Base-by-base conservation (phyloP, 177 flowering plant species). In the Vitis hybrid region DNA sequence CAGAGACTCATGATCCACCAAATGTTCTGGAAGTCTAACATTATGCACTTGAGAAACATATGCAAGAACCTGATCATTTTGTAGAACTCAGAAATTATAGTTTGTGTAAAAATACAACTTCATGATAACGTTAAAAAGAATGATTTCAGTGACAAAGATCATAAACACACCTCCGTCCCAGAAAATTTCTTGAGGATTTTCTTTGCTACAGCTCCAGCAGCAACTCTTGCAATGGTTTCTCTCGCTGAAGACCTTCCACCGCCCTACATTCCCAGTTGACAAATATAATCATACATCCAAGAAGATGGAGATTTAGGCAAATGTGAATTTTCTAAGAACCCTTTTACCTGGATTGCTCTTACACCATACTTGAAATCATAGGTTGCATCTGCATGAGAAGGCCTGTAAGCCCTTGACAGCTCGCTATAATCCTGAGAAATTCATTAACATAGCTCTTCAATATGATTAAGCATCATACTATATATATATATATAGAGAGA, bases 221-320 rank as follows among this genome's bases (percentile, higher is more conserved):
- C 94, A 78, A 95, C 99, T 80, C 99, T 91, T 73, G 98, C 98
- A 75, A 95, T 91, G 18, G 99, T 95, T 87, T 95, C 99, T 81
- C 99, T 89, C 2, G 99, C 99, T 59, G 99, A 95, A 70, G 99
- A 93, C 81, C 99, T 90, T 65, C 99, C 99, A 77, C 99, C 99
- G 64, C 99, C 99, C 99, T 95, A 75, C 48, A 81, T 64, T 76
- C 74, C 49, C 66, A 63, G 45, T 39, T 39, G 45, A 39, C 45
- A 39, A 39, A 39, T 7, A 1, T 39, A 39, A 39, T 39, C 45
- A 6, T 39, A 1, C 45, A 39, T 39, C 45, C 45, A 4, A 39
- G 7, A 39, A 39, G 45, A 7, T 39, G 45, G 45, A 39, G 45
- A 7, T 6, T 7, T 39, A 39, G 45, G 45, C 45, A 39, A 39